Percentiles rank a stretch among this genome's conserved stretches.
Conservation (phyloP, 495 filamentous ascomycete genomes). For the Jackrogersella minutella region DNA sequence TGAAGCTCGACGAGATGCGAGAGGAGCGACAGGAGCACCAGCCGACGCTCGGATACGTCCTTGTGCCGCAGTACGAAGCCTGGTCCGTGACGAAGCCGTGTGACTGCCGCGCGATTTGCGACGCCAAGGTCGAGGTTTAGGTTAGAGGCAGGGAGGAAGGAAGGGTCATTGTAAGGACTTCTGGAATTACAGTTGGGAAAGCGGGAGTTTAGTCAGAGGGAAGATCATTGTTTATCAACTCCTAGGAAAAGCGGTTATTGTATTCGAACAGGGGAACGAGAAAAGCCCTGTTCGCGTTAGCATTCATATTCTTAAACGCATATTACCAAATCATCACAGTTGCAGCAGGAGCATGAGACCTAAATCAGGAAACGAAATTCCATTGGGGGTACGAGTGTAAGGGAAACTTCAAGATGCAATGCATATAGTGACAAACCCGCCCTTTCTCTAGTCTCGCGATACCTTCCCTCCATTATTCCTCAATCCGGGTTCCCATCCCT, state of each 20-base stretch:
- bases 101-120: too few relatives aligned
- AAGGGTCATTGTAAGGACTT: neutral
- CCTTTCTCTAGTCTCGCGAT: conserved; percentile 42
- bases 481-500: conserved; percentile 26
- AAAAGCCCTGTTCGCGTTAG: conserved; percentile 8
- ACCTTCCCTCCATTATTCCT: conserved; percentile 36
- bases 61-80: neutral
- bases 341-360: neutral
- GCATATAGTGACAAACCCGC: conserved; percentile 44
- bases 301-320: neutral
- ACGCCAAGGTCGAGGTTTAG: too few relatives aligned
- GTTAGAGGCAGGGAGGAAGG: too few relatives aligned
- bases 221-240: neutral
- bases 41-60: neutral
- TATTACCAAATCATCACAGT: conserved; percentile 9
- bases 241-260: neutral
- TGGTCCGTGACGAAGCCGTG: conserved; percentile 15
- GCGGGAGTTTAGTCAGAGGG: neutral
- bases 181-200: neutral
- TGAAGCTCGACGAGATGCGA: neutral
- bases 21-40: neutral
- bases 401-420: conserved; percentile 37
- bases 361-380: conserved; percentile 25
- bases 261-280: neutral
- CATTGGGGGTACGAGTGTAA: conserved; percentile 23